phyloP scores from a whole-genome alignment of 768 basidiomycete genomes.

The Xerocomellus dryophilus region DNA sequence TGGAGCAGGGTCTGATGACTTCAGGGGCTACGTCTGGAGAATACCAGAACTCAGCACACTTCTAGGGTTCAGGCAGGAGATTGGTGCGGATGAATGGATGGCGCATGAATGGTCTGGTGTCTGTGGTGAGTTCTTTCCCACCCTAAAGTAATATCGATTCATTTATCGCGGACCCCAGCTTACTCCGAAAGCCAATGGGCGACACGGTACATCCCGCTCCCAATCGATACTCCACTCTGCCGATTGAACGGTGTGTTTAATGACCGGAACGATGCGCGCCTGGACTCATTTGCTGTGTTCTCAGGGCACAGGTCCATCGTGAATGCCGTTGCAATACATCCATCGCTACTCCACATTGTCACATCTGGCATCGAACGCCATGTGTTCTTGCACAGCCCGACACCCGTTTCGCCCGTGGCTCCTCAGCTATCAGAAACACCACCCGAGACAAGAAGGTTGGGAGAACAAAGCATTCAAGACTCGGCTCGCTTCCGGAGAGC shows the following conservation, averaged over 20 bases:
- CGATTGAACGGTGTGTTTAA: constrained; percentile 51
- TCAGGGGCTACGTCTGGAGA: constrained; percentile 75
- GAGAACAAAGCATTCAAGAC: constrained; percentile 35
- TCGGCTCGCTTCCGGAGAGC: constrained; percentile 38
- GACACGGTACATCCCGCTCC: constrained; percentile 55
- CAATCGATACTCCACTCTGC: constrained; percentile 61
- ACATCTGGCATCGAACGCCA: constrained; percentile 75
- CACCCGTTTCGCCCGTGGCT: constrained; percentile 49
- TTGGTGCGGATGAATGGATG: constrained; percentile 48
- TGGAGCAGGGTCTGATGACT: constrained; percentile 80
- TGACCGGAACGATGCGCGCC: not conserved
- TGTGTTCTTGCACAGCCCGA: constrained; percentile 67
- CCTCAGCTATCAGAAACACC: constrained; percentile 46
- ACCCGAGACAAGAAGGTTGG: constrained; percentile 45
- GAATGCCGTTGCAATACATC: constrained; percentile 72
- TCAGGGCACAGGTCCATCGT: constrained; percentile 75
- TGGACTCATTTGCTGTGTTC: constrained; percentile 4
- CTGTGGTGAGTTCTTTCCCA: constrained; percentile 26
- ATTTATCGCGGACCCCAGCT: constrained; percentile 31
- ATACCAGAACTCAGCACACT: constrained; percentile 53
- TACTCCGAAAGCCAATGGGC: constrained; percentile 42
- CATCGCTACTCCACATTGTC: constrained; percentile 59
- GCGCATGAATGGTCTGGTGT: constrained; percentile 29
- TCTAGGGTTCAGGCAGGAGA: constrained; percentile 41
- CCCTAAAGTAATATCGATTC: constrained; percentile 3